Evolutionary conservation across 345 rosid genomes (phyloP), one percentile per base, ranked within the genome.

Genomic region (Eucalyptus curtisii): DNA sequence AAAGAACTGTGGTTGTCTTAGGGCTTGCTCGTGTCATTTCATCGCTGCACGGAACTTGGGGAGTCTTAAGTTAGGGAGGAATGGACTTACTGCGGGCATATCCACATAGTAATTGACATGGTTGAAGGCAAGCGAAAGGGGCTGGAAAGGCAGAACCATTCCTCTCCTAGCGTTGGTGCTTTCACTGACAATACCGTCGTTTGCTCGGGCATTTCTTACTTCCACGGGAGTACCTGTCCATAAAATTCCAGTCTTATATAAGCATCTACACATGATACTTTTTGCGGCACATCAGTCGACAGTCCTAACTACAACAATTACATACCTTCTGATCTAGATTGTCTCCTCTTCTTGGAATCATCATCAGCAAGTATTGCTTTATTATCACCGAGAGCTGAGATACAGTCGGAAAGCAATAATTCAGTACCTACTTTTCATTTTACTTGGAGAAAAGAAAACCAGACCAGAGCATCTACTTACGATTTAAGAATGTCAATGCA

Each of bases 401-500:
- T 40, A 48, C 13, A 11, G 48, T 22, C 19, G 49, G 81, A 81
- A 80, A 42, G 87, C 13, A 42, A 76, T 9, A n/a, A 49, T 10
- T 86, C 59, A 90, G 49, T 8, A 25, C 17, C 13, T 42, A 45
- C 33, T 64, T 52, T 31, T 15, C 40, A 14, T 8, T 24, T 52
- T 27, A n/a, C 31, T n/a, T 8, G 17, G 52, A 10, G 2, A 16
- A 52, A 47, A 17, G 25, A 66, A 66, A 33, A 8, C 31, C 52
- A 6, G 47, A 40, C n/a, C 24, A 44, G 44, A 47, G 13, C 71
- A 61, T 87, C 48, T 6, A 89, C 96, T 94, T 90, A 94, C 98
- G 90, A 49, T 92, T 90, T 42, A 96, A 93, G 90, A 86, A 93
- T 88, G 97, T 90, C 17, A 96, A 94, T 76, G 93, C 93, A 48